Conservation (phyloP, 2,329 filamentous ascomycete genomes). For the Fusarium euwallaceae region DNA sequence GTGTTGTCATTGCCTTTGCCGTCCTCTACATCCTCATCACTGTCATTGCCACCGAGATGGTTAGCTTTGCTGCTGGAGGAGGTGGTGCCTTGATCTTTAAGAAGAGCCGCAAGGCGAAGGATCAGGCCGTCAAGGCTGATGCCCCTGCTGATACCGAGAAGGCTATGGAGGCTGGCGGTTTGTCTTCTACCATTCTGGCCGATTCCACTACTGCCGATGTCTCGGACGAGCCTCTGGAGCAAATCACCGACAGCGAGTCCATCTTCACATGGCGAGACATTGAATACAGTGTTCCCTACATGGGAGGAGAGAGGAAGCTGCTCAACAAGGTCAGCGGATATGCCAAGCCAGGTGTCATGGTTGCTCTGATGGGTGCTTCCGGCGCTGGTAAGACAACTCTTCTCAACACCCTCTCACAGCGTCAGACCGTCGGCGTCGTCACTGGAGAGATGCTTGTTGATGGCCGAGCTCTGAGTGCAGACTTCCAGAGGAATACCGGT, state of each 20-base stretch:
- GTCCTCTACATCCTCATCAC: conserved; percentile 37
- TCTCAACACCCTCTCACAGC: conserved; percentile 80
- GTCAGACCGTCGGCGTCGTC: conserved; percentile 80
- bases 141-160: conserved; percentile 49
- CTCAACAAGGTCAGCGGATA: conserved; percentile 75
- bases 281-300: conserved; percentile 75
- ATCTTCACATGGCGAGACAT: conserved; percentile 80
- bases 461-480: conserved; percentile 74
- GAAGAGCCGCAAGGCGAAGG: conserved; percentile 71
- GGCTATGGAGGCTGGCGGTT: conserved; percentile 10
- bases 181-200: conserved; percentile 18
- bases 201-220: conserved; percentile 10
- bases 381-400: conserved; percentile 89
- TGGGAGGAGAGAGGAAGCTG: conserved; percentile 49
- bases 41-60: conserved; percentile 33
- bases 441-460: conserved; percentile 83
- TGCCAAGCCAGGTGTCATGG: conserved; percentile 83
- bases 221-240: conserved; percentile 29
- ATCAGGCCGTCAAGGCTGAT: conserved; percentile 47
- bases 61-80: conserved; percentile 61
- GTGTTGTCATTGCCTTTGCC: conserved; percentile 37
- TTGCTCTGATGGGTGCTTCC: conserved; percentile 84
- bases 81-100: conserved; percentile 81
- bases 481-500: conserved; percentile 83
- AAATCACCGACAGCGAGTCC: conserved; percentile 48